Base-by-base conservation (phyloP, 768 basidiomycete genomes). In the Lactarius evosmus region DNA sequence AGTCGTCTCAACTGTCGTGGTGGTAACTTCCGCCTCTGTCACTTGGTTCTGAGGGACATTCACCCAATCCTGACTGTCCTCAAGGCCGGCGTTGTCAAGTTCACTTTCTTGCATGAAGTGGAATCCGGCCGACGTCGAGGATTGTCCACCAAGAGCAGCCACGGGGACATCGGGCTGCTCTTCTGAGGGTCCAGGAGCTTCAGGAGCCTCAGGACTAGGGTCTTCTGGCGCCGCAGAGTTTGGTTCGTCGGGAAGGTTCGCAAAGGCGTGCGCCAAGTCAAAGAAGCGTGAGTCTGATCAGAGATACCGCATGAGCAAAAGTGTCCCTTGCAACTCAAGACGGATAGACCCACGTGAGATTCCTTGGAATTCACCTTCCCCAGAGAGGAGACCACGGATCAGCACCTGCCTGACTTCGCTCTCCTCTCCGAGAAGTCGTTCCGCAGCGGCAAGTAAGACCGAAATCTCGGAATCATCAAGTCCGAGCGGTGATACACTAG, bases 31-130 rank as follows among this genome's bases (percentile, higher is more conserved):
- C 38, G 53, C 62, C 56, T 60, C 62, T 30, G 27, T 53, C 56
- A n/a, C 49, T n/a, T 59, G 61, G 27, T 46, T 14, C n/a, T 67
- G 44, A 27, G 54, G n/a, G 29, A 67, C 60, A 8, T 67, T 44
- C 29, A 68, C 62, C 61, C 61, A 68, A 41, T 67, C 67, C 34
- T 68, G 67, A 38, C 67, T 67, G 19, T 62, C 65, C n/a, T 17
- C 61, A 29, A 66, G 57, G 16, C 54, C 38, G 25, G 80, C 53
- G 0, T 79, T 72, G 65, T 89, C 90, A 38, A 92, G 78, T 69
- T 93, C 91, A 72, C 90, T 91, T 62, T 82, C 87, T 74, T 91
- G 86, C 77, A 93, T 88, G 74, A 93, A 93, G 70, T 83, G 84
- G 80, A 91, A 87, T 74, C 85, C 63, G 17, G 72, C 68, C 74